Base-by-base conservation (phyloP, 2,329 filamentous ascomycete species). In the Onygena corvina region DNA sequence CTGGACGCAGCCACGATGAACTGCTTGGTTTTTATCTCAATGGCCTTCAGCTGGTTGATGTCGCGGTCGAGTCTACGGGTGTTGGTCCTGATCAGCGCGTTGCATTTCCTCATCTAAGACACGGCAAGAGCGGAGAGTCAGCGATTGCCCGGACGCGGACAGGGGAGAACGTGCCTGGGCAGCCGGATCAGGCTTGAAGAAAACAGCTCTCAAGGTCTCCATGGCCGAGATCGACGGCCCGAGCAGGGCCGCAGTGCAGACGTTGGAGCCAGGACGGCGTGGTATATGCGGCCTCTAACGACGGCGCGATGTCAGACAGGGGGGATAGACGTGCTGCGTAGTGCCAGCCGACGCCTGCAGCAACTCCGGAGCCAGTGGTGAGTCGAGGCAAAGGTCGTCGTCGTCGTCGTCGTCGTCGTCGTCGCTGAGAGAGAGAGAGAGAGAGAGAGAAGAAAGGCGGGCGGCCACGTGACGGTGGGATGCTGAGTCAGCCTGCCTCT, bases 21-120 rank as follows among this genome's bases (percentile, higher is more conserved):
- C 65, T 78, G 83, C 62, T 87, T 88, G 54, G 89, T 89, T 68
- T 92, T 93, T 61, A 70, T 70, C 66, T 98, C 90, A 57, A 86
- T 81, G 50, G 78, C 72, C 66, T 86, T 89, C 56, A 92, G 78
- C 56, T 81, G 75, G 48, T 76, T 70, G 64, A 98, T 90, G 69
- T 96, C 89, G 63, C 92, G 89, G 67, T 98, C 92, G 60, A 98
- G 79, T 64, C 94, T 90, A 62, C 92, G 88, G 54, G 87, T 84
- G 68, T 96, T 95, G 64, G 81, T 73, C 53, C 90, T 86, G 60
- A 98, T 84, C 54, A 96, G 79, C 53, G 80, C 74, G 67, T 95
- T 94, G 70, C 90, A 96, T 81, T 95, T 96, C 55, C 89, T 83
- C 70, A 92, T 83, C 90, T 98, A 60, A 23, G 18, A 51, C 21